Evolutionary conservation across 192 early-diverging fungal genomes (phyloP), one percentile per base, ranked within the genome.

Genomic region (Pilaira anomala): DNA sequence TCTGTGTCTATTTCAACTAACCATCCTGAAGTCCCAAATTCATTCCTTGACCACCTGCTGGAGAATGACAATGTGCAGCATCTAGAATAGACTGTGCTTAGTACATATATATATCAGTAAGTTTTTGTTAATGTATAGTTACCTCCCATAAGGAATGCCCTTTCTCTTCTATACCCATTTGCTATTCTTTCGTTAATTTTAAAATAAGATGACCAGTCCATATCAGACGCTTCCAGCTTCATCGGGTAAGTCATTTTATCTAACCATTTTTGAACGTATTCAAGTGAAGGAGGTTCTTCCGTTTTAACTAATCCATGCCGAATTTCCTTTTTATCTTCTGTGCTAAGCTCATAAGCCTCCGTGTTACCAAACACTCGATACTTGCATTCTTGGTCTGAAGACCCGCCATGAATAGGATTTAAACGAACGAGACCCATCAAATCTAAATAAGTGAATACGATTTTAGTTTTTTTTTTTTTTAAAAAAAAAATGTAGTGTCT

Each of bases 21-120:
- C 68, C 74, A 63, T 82, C 80, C 30, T 80, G 61, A 8, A 82
- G 26, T 9, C 78, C 80, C 1, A 68, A 44, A 48, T 77, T 77
- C 73, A 82, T 64, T 12, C 78, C 78, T 71, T 73, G 71, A 7
- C 65, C 71, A 16, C 66, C 69, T 22, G 67, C 60, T 1, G 75
- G 75, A 7, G 67, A 74, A 30, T 74, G 72, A 48, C 72, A 74
- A 41, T 70, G 72, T 4, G 68, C 68, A 40, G 74, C 68, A 71
- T 76, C 74, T 69, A 64, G 0, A 21, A 22, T 24, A 56, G 29
- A 19, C n/a, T n/a, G 7, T 25, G 13, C 48, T 42, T 12, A 24
- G 42, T 48, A 40, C 13, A 39, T 48, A 40, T 13, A 25, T 19
- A 28, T 28, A n/a, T 45, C 13, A 16, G 13, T 24, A 60, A 12